These are phyloP conservation scores for Mortierella sp. DNA, from an alignment of 371 early-diverging fungal genomes.

Conservation along the genomic window DNA sequence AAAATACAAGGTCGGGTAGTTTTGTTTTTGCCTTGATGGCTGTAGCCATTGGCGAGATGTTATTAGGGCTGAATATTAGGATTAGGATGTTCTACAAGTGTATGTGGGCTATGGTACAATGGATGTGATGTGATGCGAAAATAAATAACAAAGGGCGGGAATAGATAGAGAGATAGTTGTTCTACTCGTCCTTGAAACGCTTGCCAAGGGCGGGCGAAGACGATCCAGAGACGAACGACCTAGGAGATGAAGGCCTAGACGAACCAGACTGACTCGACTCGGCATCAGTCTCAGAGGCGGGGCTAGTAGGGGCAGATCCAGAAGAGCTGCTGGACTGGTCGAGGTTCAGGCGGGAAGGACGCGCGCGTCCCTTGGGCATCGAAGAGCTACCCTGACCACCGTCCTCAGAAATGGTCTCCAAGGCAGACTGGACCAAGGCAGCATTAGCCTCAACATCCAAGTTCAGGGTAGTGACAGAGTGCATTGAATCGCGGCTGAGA, in stretches of 20 bases:
- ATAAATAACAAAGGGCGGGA: slow-evolving; percentile 5
- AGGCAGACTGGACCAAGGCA: slow-evolving; percentile 27
- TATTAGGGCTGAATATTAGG: background rate
- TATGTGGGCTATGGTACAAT: slow-evolving; percentile 16
- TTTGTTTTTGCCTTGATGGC: too few species aligned
- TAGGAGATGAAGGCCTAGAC: slow-evolving; percentile 50
- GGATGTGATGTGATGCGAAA: background rate
- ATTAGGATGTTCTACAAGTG: background rate
- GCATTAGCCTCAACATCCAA: slow-evolving; percentile 46
- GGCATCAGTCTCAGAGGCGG: slow-evolving; percentile 21
- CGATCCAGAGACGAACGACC: slow-evolving; percentile 36
- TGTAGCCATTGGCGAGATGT: background rate
- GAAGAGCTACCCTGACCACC: slow-evolving; percentile 8
- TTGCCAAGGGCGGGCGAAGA: slow-evolving; percentile 45
- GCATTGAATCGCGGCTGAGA: slow-evolving; percentile 43
- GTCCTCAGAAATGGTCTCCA: slow-evolving; percentile 36
- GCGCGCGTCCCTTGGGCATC: slow-evolving; percentile 38
- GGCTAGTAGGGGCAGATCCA: slow-evolving; percentile 30
- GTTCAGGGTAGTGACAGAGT: slow-evolving; percentile 45
- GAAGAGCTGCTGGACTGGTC: slow-evolving; percentile 20
- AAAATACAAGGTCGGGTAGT: too few species aligned
- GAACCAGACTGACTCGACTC: slow-evolving; percentile 26
- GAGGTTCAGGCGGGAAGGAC: slow-evolving; percentile 45
- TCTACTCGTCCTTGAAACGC: slow-evolving; percentile 56
- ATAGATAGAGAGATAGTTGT: background rate